These are phyloP conservation scores for Amauroascus verrucosus DNA, from an alignment of 2,329 filamentous ascomycete genomes.

Conservation along the genomic window DNA sequence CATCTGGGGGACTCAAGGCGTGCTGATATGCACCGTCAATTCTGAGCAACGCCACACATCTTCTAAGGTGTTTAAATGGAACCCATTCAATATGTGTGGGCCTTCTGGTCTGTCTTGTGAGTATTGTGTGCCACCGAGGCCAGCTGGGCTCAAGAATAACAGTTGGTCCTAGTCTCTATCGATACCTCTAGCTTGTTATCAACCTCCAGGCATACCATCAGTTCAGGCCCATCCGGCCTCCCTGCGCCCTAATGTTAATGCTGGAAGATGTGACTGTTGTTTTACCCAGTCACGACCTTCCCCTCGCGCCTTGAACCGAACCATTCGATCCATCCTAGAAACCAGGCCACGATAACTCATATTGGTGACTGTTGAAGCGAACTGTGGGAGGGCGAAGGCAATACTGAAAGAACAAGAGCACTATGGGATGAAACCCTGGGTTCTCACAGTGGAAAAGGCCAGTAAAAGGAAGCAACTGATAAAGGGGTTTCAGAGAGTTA, in stretches of 20 bases:
- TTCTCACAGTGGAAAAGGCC: background rate
- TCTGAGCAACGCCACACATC: too few species aligned
- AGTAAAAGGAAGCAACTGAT: background rate
- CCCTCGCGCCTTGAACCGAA: too few species aligned
- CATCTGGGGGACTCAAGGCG: too few species aligned
- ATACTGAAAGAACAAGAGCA: background rate
- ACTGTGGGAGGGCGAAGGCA: background rate
- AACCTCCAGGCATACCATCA: constrained; percentile 48
- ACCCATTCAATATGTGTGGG: too few species aligned
- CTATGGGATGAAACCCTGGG: background rate
- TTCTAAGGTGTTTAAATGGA: too few species aligned
- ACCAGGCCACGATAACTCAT: background rate
- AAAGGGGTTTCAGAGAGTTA: constrained; percentile 37
- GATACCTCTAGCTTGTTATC: constrained; percentile 66
- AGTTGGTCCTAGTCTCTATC: constrained; percentile 53
- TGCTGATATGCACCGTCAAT: too few species aligned
- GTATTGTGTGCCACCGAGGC: too few species aligned
- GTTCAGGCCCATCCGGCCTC: background rate
- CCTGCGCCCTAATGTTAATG: background rate
- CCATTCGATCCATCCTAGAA: background rate
- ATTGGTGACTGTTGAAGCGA: background rate
- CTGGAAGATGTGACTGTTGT: background rate
- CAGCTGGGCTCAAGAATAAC: too few species aligned
- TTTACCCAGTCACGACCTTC: background rate
- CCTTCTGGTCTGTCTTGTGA: too few species aligned